Percentiles rank a stretch among this genome's conserved stretches.
phyloP scores from a whole-genome alignment of 1,284 basidiomycete genomes.

The Limonomyces culmigenus region DNA sequence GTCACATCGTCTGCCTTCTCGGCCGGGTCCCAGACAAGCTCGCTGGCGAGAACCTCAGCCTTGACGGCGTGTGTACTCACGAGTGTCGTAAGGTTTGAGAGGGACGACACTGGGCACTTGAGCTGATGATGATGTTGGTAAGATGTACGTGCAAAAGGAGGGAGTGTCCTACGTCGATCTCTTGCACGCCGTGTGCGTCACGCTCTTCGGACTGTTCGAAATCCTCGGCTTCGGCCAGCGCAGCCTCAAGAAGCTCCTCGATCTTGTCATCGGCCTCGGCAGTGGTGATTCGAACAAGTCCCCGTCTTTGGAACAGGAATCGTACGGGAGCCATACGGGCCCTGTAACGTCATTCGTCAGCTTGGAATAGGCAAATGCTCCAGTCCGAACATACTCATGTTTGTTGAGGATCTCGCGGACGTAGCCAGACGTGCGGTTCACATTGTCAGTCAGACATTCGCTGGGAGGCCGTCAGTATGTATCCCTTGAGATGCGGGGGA shows the following conservation, averaged over 20 bases:
- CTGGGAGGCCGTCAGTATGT: conserved; percentile 20
- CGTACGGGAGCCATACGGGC: conserved; percentile 56
- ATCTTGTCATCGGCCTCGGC: conserved; percentile 28
- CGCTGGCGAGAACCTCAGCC: conserved; percentile 31
- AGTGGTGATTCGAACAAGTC: conserved; percentile 37
- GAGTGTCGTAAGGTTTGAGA: conserved; percentile 26
- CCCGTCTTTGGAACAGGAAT: conserved; percentile 63
- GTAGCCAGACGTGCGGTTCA: conserved; percentile 48
- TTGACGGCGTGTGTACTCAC: conserved; percentile 18
- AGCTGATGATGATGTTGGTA: conserved; percentile 28
- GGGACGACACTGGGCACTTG: conserved; percentile 29
- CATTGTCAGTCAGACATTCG: conserved; percentile 65
- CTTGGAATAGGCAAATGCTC: neutral
- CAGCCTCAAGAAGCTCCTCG: conserved; percentile 33
- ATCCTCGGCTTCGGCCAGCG: conserved; percentile 37
- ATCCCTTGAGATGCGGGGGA: neutral
- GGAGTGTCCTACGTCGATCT: conserved; percentile 30
- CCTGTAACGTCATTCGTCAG: conserved; percentile 18
- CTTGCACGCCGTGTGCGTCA: conserved; percentile 14
- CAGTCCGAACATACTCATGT: conserved; percentile 29
- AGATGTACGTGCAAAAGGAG: no score
- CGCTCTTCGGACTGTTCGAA: conserved; percentile 23
- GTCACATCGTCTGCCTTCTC: conserved; percentile 20
- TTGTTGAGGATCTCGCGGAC: conserved; percentile 43
- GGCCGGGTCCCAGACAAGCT: conserved; percentile 37